These are phyloP conservation scores for Mrakiaceae sp. DNA, from an alignment of 1,284 basidiomycete genomes.

Conservation along the genomic window DNA sequence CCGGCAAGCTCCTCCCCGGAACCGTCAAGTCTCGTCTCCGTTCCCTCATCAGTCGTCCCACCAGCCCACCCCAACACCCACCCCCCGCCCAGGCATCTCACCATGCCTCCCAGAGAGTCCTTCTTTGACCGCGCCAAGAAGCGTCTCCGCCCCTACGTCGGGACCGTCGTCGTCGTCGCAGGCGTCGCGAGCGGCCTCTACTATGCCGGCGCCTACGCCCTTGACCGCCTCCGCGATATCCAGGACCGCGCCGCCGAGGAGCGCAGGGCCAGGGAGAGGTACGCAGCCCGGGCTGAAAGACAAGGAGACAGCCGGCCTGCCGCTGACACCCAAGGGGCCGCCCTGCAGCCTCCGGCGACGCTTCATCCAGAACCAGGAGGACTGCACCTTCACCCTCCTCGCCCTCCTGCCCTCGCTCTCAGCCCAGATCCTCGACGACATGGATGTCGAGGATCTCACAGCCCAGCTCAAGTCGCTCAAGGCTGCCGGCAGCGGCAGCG, in stretches of 20 bases:
- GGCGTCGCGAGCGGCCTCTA: conserved; percentile 54
- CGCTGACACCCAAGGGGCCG: not conserved
- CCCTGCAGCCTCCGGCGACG: conserved; percentile 53
- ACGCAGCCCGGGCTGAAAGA: conserved; percentile 27
- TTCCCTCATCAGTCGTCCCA: no score
- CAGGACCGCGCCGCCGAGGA: conserved; percentile 55
- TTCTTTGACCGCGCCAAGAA: conserved; percentile 1
- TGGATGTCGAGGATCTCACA: conserved; percentile 74
- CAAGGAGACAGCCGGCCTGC: not conserved
- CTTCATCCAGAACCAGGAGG: conserved; percentile 71
- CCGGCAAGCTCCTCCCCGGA: no score
- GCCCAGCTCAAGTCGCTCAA: conserved; percentile 47
- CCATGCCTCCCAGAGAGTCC: no score
- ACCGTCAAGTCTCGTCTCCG: no score
- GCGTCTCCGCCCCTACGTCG: conserved; percentile 4
- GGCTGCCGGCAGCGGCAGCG: not conserved
- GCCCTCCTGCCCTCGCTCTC: conserved; percentile 67
- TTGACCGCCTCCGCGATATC: conserved; percentile 55
- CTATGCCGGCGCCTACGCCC: conserved; percentile 52
- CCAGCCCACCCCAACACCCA: no score
- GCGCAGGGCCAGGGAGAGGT: conserved; percentile 61
- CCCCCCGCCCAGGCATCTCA: no score
- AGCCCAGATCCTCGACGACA: conserved; percentile 55
- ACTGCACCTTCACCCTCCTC: conserved; percentile 68
- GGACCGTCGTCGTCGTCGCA: conserved; percentile 22